Evolutionary conservation across 371 early-diverging fungal species (phyloP).

Genomic region (Mucor ambiguus): DNA sequence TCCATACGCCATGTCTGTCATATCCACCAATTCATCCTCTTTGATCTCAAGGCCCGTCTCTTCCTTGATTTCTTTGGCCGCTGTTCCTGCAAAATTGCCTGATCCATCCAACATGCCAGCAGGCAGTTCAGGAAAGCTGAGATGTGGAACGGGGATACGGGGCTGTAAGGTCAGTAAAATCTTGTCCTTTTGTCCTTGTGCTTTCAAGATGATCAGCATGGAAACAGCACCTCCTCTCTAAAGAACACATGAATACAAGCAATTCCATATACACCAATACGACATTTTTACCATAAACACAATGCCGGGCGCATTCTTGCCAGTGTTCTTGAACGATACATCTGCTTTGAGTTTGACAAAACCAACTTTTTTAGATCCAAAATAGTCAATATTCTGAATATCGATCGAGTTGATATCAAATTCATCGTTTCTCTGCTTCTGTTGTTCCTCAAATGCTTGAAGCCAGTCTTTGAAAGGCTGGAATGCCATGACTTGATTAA

Average conservation of each 20-base stretch:
- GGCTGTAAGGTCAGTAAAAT: conserved; percentile 78
- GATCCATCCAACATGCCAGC: conserved; percentile 89
- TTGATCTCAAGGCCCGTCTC: conserved; percentile 69
- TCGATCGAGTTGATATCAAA: conserved; percentile 51
- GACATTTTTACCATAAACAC: conserved; percentile 68
- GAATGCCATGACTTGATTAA: conserved; percentile 51
- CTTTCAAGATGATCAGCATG: conserved; percentile 65
- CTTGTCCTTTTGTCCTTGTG: conserved; percentile 40
- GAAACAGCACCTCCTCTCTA: conserved; percentile 81
- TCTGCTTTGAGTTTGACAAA: conserved; percentile 76
- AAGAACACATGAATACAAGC: not conserved
- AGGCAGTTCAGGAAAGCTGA: conserved; percentile 73
- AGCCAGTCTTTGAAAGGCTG: conserved; percentile 70
- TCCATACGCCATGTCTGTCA: conserved; percentile 63
- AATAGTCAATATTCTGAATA: conserved; percentile 73
- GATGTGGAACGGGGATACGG: conserved; percentile 67
- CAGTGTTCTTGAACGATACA: conserved; percentile 51
- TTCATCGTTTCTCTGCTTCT: conserved; percentile 39
- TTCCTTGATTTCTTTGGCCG: conserved; percentile 70
- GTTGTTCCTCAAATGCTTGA: conserved; percentile 46
- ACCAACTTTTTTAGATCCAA: conserved; percentile 66
- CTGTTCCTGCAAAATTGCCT: conserved; percentile 71
- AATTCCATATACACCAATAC: not conserved
- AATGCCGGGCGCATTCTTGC: conserved; percentile 69
- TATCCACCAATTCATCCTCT: conserved; percentile 65